These are phyloP conservation scores for Auricularia sp. DNA, from an alignment of 768 basidiomycete genomes.

Conservation along the genomic window DNA sequence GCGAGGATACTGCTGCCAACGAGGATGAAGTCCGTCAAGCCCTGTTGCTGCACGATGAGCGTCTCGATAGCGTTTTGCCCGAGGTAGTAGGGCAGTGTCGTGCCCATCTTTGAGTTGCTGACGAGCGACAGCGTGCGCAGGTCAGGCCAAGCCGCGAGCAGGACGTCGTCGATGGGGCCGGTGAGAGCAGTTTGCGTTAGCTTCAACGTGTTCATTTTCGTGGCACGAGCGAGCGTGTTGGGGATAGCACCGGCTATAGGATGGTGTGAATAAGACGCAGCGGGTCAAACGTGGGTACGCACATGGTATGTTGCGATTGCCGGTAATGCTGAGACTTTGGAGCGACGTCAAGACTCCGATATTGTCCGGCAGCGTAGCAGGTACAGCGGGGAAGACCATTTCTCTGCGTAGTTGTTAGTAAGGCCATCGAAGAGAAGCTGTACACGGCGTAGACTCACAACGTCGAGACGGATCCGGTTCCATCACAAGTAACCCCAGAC, in stretches of 20 bases:
- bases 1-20: conserved; percentile 24
- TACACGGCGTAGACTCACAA: conserved; percentile 25
- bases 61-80: conserved; percentile 25
- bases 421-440: background rate
- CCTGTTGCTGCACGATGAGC: conserved; percentile 23
- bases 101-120: conserved; percentile 32
- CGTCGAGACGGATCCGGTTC: conserved; percentile 29
- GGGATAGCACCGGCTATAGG: conserved; percentile 33
- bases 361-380: conserved; percentile 33
- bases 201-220: conserved; percentile 29
- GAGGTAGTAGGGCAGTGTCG: conserved; percentile 28
- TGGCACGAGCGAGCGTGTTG: conserved; percentile 27
- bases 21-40: conserved; percentile 8
- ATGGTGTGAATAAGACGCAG: background rate
- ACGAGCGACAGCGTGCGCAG: conserved; percentile 25
- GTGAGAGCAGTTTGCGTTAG: conserved; percentile 33
- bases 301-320: conserved; percentile 35
- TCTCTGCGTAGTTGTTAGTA: conserved; percentile 16
- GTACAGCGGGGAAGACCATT: conserved; percentile 38
- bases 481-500: conserved; percentile 36
- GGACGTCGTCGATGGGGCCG: conserved; percentile 23
- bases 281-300: conserved; percentile 8
- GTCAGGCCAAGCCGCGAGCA: conserved; percentile 25
- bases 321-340: conserved; percentile 29
- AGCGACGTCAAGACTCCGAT: conserved; percentile 31